Evolutionary conservation across 2,329 filamentous ascomycete species (phyloP).

Genomic region (Botrytis hyacinthi): DNA sequence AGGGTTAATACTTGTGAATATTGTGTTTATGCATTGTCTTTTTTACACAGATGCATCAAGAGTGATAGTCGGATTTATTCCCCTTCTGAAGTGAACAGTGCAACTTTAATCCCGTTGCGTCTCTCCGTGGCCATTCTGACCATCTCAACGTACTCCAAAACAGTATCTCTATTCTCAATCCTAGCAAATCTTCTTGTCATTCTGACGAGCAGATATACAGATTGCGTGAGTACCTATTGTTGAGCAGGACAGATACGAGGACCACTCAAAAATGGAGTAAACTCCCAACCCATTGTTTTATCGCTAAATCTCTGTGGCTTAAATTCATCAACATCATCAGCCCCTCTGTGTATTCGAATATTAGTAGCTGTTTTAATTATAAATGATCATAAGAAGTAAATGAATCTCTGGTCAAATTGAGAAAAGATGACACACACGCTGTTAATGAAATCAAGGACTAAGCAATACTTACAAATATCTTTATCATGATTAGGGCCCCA

Average conservation of each 20-base stretch:
- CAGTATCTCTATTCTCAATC: constrained; percentile 34
- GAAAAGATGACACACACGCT: neutral
- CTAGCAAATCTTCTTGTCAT: constrained; percentile 36
- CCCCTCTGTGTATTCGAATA: constrained; percentile 21
- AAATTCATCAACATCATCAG: constrained; percentile 38
- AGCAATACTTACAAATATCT: constrained; percentile 32
- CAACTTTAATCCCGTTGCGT: constrained; percentile 21
- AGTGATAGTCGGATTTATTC: neutral
- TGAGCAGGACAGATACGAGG: constrained; percentile 38
- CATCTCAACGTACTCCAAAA: constrained; percentile 15
- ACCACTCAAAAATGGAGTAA: constrained; percentile 39
- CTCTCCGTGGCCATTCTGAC: constrained; percentile 8
- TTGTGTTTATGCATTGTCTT: neutral
- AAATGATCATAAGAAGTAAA: neutral
- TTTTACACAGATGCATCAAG: neutral
- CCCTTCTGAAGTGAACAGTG: neutral
- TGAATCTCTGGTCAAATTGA: too few species aligned
- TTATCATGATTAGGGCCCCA: constrained; percentile 35
- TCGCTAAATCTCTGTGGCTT: constrained; percentile 38
- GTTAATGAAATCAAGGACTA: too few species aligned
- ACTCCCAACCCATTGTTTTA: constrained; percentile 44
- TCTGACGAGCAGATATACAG: constrained; percentile 23
- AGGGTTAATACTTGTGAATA: neutral
- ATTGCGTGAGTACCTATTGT: constrained; percentile 39
- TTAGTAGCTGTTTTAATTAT: neutral